These are phyloP conservation scores for Heliamphora ciliata DNA, from an alignment of 179 eudicot genomes.

Conservation along the genomic window DNA sequence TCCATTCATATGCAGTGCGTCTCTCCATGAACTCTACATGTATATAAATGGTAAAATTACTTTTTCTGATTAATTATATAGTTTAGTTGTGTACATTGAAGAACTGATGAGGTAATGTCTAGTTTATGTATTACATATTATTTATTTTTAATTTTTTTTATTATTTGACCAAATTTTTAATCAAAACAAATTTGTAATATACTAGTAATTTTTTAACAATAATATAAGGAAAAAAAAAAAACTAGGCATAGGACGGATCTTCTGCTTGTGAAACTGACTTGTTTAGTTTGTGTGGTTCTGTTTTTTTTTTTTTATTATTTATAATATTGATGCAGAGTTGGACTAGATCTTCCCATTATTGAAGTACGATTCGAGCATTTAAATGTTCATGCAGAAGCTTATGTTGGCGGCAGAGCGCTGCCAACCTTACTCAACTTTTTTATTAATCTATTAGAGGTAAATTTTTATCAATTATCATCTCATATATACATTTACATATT, in stretches of 20 bases:
- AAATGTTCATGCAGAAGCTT: slow-evolving; percentile 37
- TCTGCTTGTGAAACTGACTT: neutral
- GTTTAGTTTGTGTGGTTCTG: neutral
- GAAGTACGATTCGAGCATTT: slow-evolving; percentile 41
- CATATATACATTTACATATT: no score
- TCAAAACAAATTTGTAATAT: no score
- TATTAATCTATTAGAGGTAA: slow-evolving; percentile 31
- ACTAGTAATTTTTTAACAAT: neutral
- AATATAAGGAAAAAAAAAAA: neutral
- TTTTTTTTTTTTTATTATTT: neutral
- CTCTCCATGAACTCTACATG: no score
- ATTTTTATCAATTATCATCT: neutral
- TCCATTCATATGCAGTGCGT: no score
- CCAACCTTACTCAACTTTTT: slow-evolving; percentile 33
- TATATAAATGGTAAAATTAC: no score
- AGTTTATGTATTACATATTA: no score
- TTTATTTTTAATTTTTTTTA: no score
- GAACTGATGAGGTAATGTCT: no score
- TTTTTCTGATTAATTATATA: no score
- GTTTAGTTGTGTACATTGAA: no score
- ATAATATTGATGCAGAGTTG: slow-evolving; percentile 29
- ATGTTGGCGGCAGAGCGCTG: slow-evolving; percentile 33
- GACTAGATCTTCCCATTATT: slow-evolving; percentile 37
- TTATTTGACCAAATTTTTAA: no score
- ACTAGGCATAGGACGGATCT: neutral